A percentile compares a stretch with the other conserved stretches of the same genome.
phyloP scores from a whole-genome alignment of 768 basidiomycete species.

The Sistotremastrum niveocremeum region DNA sequence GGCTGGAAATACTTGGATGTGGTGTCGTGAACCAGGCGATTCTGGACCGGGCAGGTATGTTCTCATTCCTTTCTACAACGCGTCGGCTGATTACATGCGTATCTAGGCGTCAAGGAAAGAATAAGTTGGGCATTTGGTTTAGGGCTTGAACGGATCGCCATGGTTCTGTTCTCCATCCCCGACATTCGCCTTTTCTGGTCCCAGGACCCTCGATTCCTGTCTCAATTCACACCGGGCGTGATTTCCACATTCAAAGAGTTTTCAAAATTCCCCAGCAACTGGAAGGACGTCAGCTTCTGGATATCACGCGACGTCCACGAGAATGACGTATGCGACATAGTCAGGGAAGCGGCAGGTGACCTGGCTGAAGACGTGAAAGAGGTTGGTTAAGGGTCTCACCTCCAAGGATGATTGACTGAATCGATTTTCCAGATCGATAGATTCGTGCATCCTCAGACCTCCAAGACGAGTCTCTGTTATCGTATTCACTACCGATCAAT shows the following conservation, averaged over 20 bases:
- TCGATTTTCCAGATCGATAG: slow-evolving; percentile 60
- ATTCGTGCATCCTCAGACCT: slow-evolving; percentile 82
- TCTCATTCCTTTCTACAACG: slow-evolving; percentile 4
- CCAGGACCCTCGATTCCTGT: slow-evolving; percentile 68
- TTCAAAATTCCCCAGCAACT: slow-evolving; percentile 84
- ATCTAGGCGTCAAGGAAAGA: slow-evolving; percentile 60
- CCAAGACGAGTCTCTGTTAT: slow-evolving; percentile 69
- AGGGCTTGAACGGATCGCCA: slow-evolving; percentile 92
- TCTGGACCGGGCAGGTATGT: slow-evolving; percentile 73
- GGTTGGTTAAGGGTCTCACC: slow-evolving; percentile 29
- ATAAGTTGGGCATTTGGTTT: slow-evolving; percentile 98
- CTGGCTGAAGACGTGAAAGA: slow-evolving; percentile 80
- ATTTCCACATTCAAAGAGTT: slow-evolving; percentile 82
- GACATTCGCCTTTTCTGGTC: slow-evolving; percentile 99
- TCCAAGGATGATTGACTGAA: slow-evolving; percentile 1
- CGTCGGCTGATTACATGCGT: background rate
- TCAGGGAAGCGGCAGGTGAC: slow-evolving; percentile 87
- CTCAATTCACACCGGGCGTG: slow-evolving; percentile 67
- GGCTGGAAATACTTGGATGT: slow-evolving; percentile 92
- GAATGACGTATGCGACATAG: slow-evolving; percentile 93
- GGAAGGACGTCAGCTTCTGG: slow-evolving; percentile 97
- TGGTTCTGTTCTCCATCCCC: slow-evolving; percentile 93
- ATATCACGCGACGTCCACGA: slow-evolving; percentile 56
- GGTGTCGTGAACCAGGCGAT: slow-evolving; percentile 88
- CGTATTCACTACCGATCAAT: slow-evolving; percentile 92